phyloP scores from a whole-genome alignment of 306 rosid species.

The Begonia masoniana region DNA sequence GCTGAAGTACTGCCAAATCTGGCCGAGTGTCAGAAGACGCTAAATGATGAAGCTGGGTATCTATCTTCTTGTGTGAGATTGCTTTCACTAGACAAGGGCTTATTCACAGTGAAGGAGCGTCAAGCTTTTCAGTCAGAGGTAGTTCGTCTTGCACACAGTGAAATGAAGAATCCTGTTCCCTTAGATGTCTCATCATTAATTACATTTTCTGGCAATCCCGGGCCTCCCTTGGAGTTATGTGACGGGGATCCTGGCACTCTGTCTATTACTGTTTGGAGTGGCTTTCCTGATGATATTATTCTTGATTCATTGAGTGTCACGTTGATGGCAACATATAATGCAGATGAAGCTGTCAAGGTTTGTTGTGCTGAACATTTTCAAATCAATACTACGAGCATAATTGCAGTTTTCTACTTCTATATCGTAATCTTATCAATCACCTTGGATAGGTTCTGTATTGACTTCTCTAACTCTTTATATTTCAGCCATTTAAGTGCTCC shows the following conservation, averaged over 20 bases:
- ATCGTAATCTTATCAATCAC: background rate
- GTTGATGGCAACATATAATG: slow-evolving; percentile 62
- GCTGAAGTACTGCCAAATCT: slow-evolving; percentile 90
- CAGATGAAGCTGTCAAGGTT: slow-evolving; percentile 97
- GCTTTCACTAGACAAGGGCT: slow-evolving; percentile 82
- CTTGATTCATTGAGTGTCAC: slow-evolving; percentile 90
- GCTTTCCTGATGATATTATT: slow-evolving; percentile 93
- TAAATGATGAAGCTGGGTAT: slow-evolving; percentile 94
- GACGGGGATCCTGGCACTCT: slow-evolving; percentile 87
- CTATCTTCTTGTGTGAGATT: slow-evolving; percentile 90
- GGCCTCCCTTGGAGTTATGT: slow-evolving; percentile 87
- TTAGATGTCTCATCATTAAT: slow-evolving; percentile 89
- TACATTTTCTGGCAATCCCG: slow-evolving; percentile 91
- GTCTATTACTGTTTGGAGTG: slow-evolving; percentile 85
- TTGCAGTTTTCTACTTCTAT: slow-evolving; percentile 3
- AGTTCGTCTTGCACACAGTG: slow-evolving; percentile 77
- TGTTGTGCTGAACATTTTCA: slow-evolving; percentile 15
- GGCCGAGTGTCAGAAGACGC: slow-evolving; percentile 92
- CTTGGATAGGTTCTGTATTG: background rate
- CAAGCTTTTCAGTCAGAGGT: slow-evolving; percentile 86
- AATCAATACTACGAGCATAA: slow-evolving; percentile 1
- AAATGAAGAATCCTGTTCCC: slow-evolving; percentile 93
- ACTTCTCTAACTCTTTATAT: slow-evolving; percentile 16
- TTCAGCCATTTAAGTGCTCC: slow-evolving; percentile 74
- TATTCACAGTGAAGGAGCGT: slow-evolving; percentile 81